phyloP scores from a whole-genome alignment of 2,329 filamentous ascomycete genomes.

The Penicillium sp. region DNA sequence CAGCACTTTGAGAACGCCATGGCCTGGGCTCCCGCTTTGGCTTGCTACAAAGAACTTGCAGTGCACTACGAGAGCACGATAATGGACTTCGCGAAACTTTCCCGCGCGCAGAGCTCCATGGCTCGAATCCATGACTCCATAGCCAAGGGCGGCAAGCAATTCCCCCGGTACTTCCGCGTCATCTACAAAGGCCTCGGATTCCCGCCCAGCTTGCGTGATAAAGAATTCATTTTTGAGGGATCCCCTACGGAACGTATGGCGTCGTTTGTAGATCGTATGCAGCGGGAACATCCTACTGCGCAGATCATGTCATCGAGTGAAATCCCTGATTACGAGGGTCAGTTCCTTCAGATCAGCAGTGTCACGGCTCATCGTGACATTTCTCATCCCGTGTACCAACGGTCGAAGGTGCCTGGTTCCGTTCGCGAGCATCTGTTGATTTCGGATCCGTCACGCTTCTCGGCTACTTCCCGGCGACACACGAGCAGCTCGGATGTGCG shows the following conservation, averaged over 20 bases:
- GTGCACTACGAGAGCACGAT: constrained; percentile 86
- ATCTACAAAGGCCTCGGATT: constrained; percentile 89
- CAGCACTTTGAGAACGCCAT: constrained; percentile 93
- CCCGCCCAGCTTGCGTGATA: constrained; percentile 77
- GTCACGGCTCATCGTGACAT: constrained; percentile 83
- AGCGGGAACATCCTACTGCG: constrained; percentile 83
- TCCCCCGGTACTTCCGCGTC: constrained; percentile 89
- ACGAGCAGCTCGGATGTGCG: constrained; percentile 67
- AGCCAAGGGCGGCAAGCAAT: constrained; percentile 75
- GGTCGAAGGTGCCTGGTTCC: constrained; percentile 78
- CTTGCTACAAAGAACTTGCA: constrained; percentile 87
- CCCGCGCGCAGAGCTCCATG: constrained; percentile 85
- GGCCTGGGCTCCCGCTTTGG: constrained; percentile 86
- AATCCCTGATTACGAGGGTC: constrained; percentile 82
- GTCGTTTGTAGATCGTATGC: constrained; percentile 87
- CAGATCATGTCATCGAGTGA: constrained; percentile 74
- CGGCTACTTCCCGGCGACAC: constrained; percentile 72
- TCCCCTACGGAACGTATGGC: constrained; percentile 74
- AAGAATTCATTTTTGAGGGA: constrained; percentile 90
- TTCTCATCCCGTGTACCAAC: constrained; percentile 80
- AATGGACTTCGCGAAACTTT: constrained; percentile 91
- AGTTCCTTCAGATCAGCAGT: constrained; percentile 81
- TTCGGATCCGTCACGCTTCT: constrained; percentile 76
- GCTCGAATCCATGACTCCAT: constrained; percentile 90
- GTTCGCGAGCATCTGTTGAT: constrained; percentile 86